A percentile compares a stretch with the other conserved stretches of the same genome.
Conservation (phyloP, 2,329 filamentous ascomycete species). For the Neoscytalidium dimidiatum region DNA sequence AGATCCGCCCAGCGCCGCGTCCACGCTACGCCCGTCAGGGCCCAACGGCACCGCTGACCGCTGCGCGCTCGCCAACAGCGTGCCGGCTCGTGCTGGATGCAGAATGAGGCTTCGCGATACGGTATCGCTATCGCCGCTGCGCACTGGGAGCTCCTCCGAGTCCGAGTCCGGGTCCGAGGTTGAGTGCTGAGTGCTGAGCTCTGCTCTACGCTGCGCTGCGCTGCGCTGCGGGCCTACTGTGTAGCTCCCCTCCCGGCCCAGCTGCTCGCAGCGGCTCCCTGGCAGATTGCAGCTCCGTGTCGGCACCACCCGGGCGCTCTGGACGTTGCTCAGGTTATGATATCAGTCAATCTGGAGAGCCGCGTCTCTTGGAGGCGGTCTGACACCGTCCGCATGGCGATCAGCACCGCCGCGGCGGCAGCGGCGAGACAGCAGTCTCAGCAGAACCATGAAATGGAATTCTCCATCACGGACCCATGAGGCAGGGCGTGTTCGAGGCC, state of each 20-base stretch:
- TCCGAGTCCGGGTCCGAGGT: too few species aligned
- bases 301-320: background rate
- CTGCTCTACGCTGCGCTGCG: too few species aligned
- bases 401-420: background rate
- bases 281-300: background rate
- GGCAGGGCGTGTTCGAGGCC: constrained; percentile 4
- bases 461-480: background rate
- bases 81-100: constrained; percentile 1
- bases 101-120: background rate
- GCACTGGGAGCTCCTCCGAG: too few species aligned
- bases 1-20: background rate
- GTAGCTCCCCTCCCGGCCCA: too few species aligned
- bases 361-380: background rate
- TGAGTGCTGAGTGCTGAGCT: too few species aligned
- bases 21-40: background rate
- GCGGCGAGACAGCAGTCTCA: background rate
- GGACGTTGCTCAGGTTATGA: background rate
- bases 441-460: background rate
- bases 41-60: background rate
- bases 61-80: background rate
- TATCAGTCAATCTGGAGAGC: background rate
- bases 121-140: background rate
- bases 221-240: too few species aligned
- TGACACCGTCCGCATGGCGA: background rate
- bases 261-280: too few species aligned